phyloP scores from a whole-genome alignment of 352 stramenopile genomes.

The Globisporangium paddicum region DNA sequence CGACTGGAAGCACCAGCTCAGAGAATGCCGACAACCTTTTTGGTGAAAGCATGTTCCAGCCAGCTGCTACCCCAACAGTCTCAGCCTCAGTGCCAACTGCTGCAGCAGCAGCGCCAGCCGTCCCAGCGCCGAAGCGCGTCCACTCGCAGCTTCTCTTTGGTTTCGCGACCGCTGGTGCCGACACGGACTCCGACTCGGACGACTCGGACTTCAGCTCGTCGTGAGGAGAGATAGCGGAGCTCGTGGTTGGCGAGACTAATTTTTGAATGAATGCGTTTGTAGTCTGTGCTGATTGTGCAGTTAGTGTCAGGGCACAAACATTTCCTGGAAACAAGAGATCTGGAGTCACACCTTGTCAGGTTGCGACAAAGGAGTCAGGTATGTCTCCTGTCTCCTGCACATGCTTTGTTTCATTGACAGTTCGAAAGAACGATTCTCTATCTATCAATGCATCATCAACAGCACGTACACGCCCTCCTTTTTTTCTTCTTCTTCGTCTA shows the following conservation, averaged over 20 bases:
- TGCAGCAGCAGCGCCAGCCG: not conserved
- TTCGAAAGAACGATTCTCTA: not conserved
- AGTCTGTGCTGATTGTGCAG: not conserved
- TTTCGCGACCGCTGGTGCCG: constrained; percentile 39
- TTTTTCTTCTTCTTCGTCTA: not conserved
- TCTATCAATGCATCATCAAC: constrained; percentile 3
- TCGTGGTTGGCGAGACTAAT: not conserved
- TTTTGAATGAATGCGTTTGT: not conserved
- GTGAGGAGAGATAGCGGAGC: not conserved
- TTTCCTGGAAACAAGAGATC: not conserved
- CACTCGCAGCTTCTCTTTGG: constrained; percentile 50
- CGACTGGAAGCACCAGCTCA: constrained; percentile 17
- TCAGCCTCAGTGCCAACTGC: not conserved
- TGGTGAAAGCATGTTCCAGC: constrained; percentile 24
- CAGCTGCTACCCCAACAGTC: not conserved
- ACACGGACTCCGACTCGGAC: constrained; percentile 39
- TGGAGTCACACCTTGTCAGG: not conserved
- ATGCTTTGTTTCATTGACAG: not conserved
- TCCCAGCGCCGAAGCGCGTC: constrained; percentile 1
- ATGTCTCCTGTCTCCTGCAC: constrained; percentile 1
- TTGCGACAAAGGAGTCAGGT: too few relatives aligned
- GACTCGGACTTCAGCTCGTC: constrained; percentile 40
- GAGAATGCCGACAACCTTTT: constrained; percentile 50
- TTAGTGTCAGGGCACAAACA: not conserved
- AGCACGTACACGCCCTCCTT: constrained; percentile 19